These are phyloP conservation scores for Lipomyces spencermartinsiae DNA, from an alignment of 805 yeast genomes.

Conservation along the genomic window DNA sequence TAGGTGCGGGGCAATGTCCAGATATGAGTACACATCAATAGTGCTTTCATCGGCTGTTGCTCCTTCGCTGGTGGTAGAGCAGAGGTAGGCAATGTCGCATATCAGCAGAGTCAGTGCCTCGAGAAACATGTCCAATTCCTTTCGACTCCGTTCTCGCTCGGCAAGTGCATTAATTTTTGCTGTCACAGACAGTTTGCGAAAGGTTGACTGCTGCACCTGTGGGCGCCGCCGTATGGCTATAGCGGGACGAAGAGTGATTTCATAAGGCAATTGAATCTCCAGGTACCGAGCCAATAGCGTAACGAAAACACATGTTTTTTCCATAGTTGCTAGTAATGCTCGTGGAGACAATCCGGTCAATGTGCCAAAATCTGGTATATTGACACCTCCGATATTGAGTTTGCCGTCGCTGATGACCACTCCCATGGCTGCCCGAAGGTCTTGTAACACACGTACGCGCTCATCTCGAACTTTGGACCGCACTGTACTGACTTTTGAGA, in stretches of 20 bases:
- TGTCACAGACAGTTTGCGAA: conserved; percentile 16
- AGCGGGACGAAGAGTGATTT: conserved; percentile 22
- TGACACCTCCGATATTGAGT: conserved; percentile 16
- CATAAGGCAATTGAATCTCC: conserved; percentile 30
- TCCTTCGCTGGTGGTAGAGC: conserved; percentile 9
- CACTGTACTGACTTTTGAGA: conserved; percentile 4
- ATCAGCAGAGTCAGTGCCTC: conserved; percentile 31
- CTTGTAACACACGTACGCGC: conserved; percentile 7
- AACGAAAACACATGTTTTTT: conserved; percentile 13
- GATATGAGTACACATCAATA: conserved; percentile 9
- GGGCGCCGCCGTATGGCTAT: conserved; percentile 21
- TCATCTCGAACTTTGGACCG: conserved; percentile 7
- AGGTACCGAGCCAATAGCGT: conserved; percentile 18
- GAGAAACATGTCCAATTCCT: conserved; percentile 27
- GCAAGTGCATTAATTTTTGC: conserved; percentile 16
- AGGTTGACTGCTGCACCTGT: background rate
- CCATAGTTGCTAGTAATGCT: conserved; percentile 9
- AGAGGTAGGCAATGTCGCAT: conserved; percentile 29
- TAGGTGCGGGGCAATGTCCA: conserved; percentile 21
- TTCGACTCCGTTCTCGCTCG: conserved; percentile 16
- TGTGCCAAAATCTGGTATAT: conserved; percentile 19
- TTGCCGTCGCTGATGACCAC: conserved; percentile 7
- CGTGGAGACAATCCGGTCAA: conserved; percentile 13
- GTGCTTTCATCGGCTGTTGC: conserved; percentile 6
- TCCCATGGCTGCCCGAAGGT: conserved; percentile 8